Evolutionary conservation across 2,329 filamentous ascomycete species (phyloP), one percentile per base, ranked within the genome.

Genomic region (Diaporthe caulivora): DNA sequence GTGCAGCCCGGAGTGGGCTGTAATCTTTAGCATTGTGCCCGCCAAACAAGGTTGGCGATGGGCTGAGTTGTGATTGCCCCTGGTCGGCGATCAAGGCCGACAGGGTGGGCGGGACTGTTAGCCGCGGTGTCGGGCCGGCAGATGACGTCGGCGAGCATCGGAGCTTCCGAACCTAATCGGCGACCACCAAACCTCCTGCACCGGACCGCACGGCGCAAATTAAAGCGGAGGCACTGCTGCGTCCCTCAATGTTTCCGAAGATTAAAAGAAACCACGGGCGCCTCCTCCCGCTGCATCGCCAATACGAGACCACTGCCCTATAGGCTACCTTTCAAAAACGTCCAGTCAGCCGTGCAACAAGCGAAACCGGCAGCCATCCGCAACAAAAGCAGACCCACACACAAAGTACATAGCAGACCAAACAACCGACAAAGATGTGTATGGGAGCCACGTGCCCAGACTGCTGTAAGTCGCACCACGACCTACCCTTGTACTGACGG

Each of bases 391-490:
- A 49, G 7, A 29, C 42, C 15, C 3, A 57, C 9, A 68, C 15
- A 58, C 15, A 24, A n/a, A 40, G 60, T 42, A 8, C 40, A 60
- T 24, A 47, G 62, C 49, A 9, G 40, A 55, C 13, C 7, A 7
- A 17, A 54, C 15, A 29, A 29, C 21, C 7, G 54, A 15, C 74
- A 82, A 49, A n/a, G 26, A 86, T 86, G 85, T 86, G 85, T 67
- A 82, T 83, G 78, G 76, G 81, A 51, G 80, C 84, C 8, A 83
- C 80, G 31, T 86, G 85, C 75, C 74, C 82, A 31, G 84, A 80
- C 24, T 86, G 85, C 80, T 83, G 85, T 86, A 77, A 78, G 84
- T 77, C 11, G 11, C 6, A 26, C 24, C 49, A 26, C 24, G 4
- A 51, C n/a, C 47, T n/a, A 34, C 34, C 9, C 9, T 5, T 34